These are phyloP conservation scores for Chytriomyces hyalinus DNA, from an alignment of 192 early-diverging fungal species.

Conservation along the genomic window DNA sequence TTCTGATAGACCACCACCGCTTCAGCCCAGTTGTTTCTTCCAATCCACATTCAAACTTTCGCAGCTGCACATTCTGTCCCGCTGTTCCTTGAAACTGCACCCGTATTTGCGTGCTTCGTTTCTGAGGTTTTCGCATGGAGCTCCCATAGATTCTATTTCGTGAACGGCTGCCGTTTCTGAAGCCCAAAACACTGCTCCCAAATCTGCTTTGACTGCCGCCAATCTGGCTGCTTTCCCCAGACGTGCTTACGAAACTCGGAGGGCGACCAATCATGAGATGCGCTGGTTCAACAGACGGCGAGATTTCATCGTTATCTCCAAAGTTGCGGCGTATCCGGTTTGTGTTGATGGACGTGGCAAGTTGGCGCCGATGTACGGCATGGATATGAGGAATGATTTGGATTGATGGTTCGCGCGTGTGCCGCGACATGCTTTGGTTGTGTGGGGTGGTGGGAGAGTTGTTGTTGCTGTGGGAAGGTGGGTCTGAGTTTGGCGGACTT, in stretches of 20 bases:
- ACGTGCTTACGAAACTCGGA: neutral
- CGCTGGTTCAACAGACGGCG: conserved; percentile 3
- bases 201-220: neutral
- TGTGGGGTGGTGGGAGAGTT: neutral
- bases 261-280: conserved; percentile 29
- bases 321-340: neutral
- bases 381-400: neutral
- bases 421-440: too few species aligned
- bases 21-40: neutral
- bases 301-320: neutral
- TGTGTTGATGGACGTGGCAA: neutral
- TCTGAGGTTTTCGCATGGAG: too few species aligned
- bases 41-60: neutral
- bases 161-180: neutral
- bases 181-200: neutral
- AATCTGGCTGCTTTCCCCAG: too few species aligned
- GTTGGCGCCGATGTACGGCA: neutral
- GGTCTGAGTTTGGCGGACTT: too few species aligned
- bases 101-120: neutral
- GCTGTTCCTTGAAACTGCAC: neutral
- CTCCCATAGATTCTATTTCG: neutral
- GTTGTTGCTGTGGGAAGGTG: neutral
- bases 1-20: neutral
- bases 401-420: too few species aligned
- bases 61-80: neutral